Base-by-base conservation (phyloP, 345 rosid species). In the Rhodamnia argentea region DNA sequence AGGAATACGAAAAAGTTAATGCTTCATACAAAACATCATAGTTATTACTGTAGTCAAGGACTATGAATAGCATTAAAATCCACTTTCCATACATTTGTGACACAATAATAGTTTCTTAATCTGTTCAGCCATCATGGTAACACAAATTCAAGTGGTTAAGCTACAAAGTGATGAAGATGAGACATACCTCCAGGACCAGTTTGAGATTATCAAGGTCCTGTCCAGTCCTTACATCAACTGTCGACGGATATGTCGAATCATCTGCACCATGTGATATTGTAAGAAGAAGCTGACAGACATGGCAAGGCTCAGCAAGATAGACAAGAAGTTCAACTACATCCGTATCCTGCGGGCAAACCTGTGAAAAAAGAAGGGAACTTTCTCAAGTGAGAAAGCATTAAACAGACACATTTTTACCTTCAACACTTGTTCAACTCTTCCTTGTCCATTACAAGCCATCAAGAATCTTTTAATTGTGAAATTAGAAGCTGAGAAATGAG, bases 291-390 rank as follows among this genome's bases (percentile, higher is more conserved):
- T 97, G 96, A 86, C 98, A 96, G 85, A 94, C 98, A 89, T 97
- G 99, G 89, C 99, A 96, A 87, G 99, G 99, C 88, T 97, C 99
- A 84, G 95, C 91, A 83, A 97, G 98, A 91, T 93, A 96, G 89
- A 97, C 92, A 89, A 95, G 92, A 86, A 95, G 90, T 87, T 97
- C 99, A 88, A 96, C 94, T 87, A 93, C 90, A 91, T 96, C 99
- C 42, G 96, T 92, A 84, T 91, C 96, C 89, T 94, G 97, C 59
- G 95, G 94, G 87, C 96, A 96, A 87, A 97, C 93, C 99, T 97
- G 96, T 87, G 88, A 88, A 62, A 88, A 85, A 83, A 20, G 86
- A 86, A 47, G 87, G 83, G 59, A 51, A 86, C 85, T 10, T 52
- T 40, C 47, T 70, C 26, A 26, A 8, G 47, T 70, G 26, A 70